Base-by-base conservation (phyloP, 257 asterid genomes). In the Ballota nigra region DNA sequence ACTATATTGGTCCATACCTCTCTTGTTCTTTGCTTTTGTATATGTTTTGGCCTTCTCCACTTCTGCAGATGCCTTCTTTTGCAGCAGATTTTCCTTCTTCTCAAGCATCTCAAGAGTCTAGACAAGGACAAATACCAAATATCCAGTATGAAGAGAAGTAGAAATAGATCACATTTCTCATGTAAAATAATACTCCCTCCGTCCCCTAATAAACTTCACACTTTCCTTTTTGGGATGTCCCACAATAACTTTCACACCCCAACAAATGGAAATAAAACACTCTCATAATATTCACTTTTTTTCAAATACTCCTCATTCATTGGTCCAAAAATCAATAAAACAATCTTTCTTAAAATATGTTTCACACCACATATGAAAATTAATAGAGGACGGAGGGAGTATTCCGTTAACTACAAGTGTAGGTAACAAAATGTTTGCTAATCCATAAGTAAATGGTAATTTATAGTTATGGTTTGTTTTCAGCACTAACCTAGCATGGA, bases 71-170 rank as follows among this genome's bases (percentile, higher is more conserved):
- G 86, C 95, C 86, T 89, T 89, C 89, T 84, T 89, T 33, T 76
- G 83, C 63, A 91, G 95, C 69, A 87, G 82, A 20, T 62, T 76
- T 75, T 89, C 96, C 83, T 83, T 92, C 83, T 88, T 89, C 85
- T 88, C 96, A 7, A 91, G 92, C 92, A 85, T 80, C 83, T 87
- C 95, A 52, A 91, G 83, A 49, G 96, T 89, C 96, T 84, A 71
- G 20, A 47, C 63, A 70, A 62, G 61, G n/a, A 15, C 38, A 66
- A 40, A 5, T 71, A 68, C 22, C 20, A 53, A 33, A 52, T 40
- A 71, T 9, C 15, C 75, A 70, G 22, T 28, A 66, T n/a, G 11
- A 19, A 15, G 19, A 58, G 8, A n/a, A 47, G 64, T 43, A 67
- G 64, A 73, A 59, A 55, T 23, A 31, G 33, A 28, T 12, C 12